A percentile compares a stretch with the other conserved stretches of the same genome.
These are phyloP conservation scores for Ensete glaucum DNA, from an alignment of 176 grass and related monocot species.

Conservation along the genomic window DNA sequence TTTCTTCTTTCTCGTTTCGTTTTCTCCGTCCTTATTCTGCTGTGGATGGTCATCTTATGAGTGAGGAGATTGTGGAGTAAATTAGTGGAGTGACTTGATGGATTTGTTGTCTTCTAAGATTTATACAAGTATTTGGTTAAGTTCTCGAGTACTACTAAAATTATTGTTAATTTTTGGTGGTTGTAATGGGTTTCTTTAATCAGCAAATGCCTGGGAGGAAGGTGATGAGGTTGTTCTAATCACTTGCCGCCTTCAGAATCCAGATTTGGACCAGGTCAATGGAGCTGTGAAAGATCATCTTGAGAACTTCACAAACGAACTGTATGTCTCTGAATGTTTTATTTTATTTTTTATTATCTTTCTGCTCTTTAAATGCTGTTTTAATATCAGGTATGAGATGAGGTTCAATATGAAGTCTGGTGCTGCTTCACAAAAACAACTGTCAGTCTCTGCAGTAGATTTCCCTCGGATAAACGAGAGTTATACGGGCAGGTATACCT, in stretches of 20 bases:
- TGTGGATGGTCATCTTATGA: too few relatives aligned
- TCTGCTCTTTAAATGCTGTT: conserved; percentile 9
- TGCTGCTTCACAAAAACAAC: conserved; percentile 68
- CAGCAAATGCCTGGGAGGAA: conserved; percentile 97
- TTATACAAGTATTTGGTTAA: neutral
- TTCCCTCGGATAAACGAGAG: conserved; percentile 90
- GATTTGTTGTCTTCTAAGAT: too few relatives aligned
- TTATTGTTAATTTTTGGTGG: neutral
- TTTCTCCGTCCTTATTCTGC: neutral
- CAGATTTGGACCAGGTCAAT: conserved; percentile 73
- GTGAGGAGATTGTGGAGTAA: too few relatives aligned
- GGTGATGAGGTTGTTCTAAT: conserved; percentile 76
- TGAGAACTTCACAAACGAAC: conserved; percentile 62
- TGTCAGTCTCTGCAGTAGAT: conserved; percentile 81
- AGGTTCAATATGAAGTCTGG: conserved; percentile 87
- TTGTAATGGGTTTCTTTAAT: conserved; percentile 13
- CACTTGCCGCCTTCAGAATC: conserved; percentile 72
- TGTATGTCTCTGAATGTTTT: conserved; percentile 33
- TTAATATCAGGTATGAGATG: conserved; percentile 69
- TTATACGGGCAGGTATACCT: conserved; percentile 64
- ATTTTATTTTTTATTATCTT: neutral
- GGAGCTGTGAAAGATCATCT: conserved; percentile 48
- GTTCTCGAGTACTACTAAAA: neutral
- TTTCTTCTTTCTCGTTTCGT: too few relatives aligned
- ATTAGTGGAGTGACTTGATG: too few relatives aligned